phyloP scores from a whole-genome alignment of 495 filamentous ascomycete species.

The Penicillium ucsense region DNA sequence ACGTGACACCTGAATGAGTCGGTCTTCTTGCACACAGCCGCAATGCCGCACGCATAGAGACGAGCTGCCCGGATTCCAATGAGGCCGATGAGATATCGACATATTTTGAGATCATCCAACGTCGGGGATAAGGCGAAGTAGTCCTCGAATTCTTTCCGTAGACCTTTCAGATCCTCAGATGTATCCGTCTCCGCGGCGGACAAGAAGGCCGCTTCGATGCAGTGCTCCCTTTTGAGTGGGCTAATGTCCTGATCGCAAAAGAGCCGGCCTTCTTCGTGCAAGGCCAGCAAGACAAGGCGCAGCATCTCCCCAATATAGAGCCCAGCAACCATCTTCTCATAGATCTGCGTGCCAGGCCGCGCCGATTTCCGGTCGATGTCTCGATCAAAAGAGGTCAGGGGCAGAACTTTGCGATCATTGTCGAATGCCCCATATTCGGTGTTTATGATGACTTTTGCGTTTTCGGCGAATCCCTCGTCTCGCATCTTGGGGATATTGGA shows the following conservation, averaged over 20 bases:
- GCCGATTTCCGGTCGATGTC: slow-evolving; percentile 31
- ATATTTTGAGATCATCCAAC: slow-evolving; percentile 66
- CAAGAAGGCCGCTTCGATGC: slow-evolving; percentile 71
- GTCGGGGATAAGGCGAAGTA: slow-evolving; percentile 54
- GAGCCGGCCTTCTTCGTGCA: slow-evolving; percentile 22
- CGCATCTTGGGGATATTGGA: slow-evolving; percentile 78
- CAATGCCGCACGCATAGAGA: slow-evolving; percentile 82
- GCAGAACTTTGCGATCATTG: slow-evolving; percentile 77
- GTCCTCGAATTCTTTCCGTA: slow-evolving; percentile 58
- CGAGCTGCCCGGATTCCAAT: slow-evolving; percentile 83
- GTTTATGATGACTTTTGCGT: slow-evolving; percentile 85
- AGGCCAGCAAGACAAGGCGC: slow-evolving; percentile 28
- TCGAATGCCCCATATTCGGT: slow-evolving; percentile 97
- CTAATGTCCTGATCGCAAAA: slow-evolving; percentile 38
- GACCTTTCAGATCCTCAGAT: slow-evolving; percentile 62
- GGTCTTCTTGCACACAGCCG: slow-evolving; percentile 88
- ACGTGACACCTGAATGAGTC: slow-evolving; percentile 67
- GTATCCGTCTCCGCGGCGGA: slow-evolving; percentile 67
- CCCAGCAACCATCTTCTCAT: slow-evolving; percentile 42
- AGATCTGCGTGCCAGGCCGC: slow-evolving; percentile 35
- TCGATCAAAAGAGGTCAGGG: slow-evolving; percentile 30
- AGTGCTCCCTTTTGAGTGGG: slow-evolving; percentile 55
- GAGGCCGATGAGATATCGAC: slow-evolving; percentile 71
- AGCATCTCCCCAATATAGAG: slow-evolving; percentile 40
- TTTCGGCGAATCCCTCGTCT: slow-evolving; percentile 67